These are phyloP conservation scores for Avicennia marina DNA, from an alignment of 257 asterid species.

Conservation along the genomic window DNA sequence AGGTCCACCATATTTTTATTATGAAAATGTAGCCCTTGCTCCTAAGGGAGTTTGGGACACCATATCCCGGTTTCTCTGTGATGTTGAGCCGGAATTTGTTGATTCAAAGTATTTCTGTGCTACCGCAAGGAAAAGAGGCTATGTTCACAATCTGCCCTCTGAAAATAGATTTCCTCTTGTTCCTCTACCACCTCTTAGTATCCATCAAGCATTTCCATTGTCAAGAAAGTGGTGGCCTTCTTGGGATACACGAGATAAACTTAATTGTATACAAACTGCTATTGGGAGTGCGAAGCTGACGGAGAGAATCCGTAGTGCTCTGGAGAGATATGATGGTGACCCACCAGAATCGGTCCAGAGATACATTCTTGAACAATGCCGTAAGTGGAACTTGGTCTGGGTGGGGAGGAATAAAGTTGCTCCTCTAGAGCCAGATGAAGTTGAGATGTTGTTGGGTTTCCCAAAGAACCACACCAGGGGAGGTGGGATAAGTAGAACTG, in stretches of 20 bases:
- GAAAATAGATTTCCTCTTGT: constrained; percentile 48
- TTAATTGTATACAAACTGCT: constrained; percentile 53
- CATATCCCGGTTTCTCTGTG: constrained; percentile 40
- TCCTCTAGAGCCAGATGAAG: constrained; percentile 84
- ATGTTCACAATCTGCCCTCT: constrained; percentile 54
- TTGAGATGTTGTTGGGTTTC: constrained; percentile 75
- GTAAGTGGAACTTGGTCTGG: constrained; percentile 93
- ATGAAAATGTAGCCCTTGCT: constrained; percentile 61
- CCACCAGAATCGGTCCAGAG: constrained; percentile 54
- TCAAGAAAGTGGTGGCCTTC: constrained; percentile 60
- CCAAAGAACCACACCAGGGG: constrained; percentile 89
- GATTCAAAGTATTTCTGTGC: constrained; percentile 56
- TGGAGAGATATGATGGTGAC: constrained; percentile 44
- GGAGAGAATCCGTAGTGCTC: constrained; percentile 34
- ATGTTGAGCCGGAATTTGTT: constrained; percentile 56
- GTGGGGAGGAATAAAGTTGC: constrained; percentile 82
- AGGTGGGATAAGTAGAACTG: constrained; percentile 87
- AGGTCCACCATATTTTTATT: constrained; percentile 57
- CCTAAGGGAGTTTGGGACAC: constrained; percentile 75
- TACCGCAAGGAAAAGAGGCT: constrained; percentile 57
- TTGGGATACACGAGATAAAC: constrained; percentile 50
- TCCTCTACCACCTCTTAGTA: constrained; percentile 50
- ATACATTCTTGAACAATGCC: constrained; percentile 51
- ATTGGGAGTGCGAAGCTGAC: constrained; percentile 49
- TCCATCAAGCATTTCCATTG: constrained; percentile 50